Evolutionary conservation across 148 eudicot species (phyloP), one percentile per base, ranked within the genome.

Genomic region (Fagopyrum tataricum): DNA sequence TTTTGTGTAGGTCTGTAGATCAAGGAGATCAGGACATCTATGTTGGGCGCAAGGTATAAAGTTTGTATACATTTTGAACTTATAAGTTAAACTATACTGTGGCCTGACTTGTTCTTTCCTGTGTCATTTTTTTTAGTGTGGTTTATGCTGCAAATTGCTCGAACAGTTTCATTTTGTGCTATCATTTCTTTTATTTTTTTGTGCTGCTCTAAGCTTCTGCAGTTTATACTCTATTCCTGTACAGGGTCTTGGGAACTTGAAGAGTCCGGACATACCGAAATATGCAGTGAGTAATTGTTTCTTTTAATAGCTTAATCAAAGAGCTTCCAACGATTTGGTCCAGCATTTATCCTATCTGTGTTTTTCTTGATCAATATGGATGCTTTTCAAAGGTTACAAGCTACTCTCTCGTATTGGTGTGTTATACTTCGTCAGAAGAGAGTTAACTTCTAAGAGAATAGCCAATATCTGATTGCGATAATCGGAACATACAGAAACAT

Each of bases 181-280:
- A 11, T 61, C 18, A 26, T 26, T 31, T 61, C 18, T 52, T 66
- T n/a, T n/a, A n/a, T n/a, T n/a, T n/a, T 26, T 67, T 55, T 14
- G 49, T 13, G 13, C 10, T 46, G 9, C 13, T 10, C 42, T 12
- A 61, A 61, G 26, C 17, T 61, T 15, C 67, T 26, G 67, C 67
- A 13, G 11, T 41, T 1, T 39, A 41, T 64, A 41, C 55, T 53
- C 14, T 68, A 70, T 41, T 73, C 31, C 79, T 66, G 69, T 70
- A 56, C 81, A 93, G 98, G 87, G 58, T 81, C 84, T 86, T 49
- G 69, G 43, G 10, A 86, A 85, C 75, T 72, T 74, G 76, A 89
- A 81, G 82, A 88, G 81, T 77, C 43, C 81, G 55, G 97, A 80
- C 68, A 76, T 84, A 47, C 89, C 98, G 2, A 81, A 72, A 85